phyloP scores from a whole-genome alignment of 2,329 filamentous ascomycete genomes.

The Talaromyces marneffei region DNA sequence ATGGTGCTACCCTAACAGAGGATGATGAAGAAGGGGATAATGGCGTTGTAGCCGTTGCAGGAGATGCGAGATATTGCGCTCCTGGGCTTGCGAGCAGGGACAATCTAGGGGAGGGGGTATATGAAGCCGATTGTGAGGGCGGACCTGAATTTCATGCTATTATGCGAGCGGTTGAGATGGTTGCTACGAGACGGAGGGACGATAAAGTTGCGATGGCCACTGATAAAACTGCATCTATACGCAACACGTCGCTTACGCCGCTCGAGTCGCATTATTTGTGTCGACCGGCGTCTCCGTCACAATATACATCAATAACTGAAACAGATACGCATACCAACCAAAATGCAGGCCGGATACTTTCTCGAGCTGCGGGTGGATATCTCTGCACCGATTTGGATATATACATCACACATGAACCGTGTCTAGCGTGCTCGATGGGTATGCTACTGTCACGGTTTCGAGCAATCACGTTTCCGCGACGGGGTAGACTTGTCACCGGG shows the following conservation, averaged over 20 bases:
- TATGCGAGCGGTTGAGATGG: slow-evolving; percentile 41
- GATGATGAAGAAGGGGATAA: slow-evolving; percentile 28
- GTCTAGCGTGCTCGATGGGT: slow-evolving; percentile 94
- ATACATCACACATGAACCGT: slow-evolving; percentile 93
- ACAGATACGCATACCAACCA: slow-evolving; percentile 11
- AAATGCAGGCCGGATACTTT: slow-evolving; percentile 51
- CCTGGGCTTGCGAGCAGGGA: background rate
- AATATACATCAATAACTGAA: slow-evolving; percentile 10
- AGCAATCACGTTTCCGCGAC: slow-evolving; percentile 62
- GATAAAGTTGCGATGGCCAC: slow-evolving; percentile 15
- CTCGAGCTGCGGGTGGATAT: slow-evolving; percentile 74
- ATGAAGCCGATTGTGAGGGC: slow-evolving; percentile 35
- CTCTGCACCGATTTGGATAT: slow-evolving; percentile 90
- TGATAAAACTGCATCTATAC: slow-evolving; percentile 10
- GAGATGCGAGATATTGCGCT: slow-evolving; percentile 37
- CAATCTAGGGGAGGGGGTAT: slow-evolving; percentile 13
- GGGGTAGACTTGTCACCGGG: slow-evolving; percentile 71
- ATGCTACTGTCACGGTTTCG: slow-evolving; percentile 91
- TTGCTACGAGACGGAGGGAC: slow-evolving; percentile 37
- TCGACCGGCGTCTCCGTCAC: background rate
- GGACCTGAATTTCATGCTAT: slow-evolving; percentile 43
- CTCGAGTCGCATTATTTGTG: slow-evolving; percentile 43
- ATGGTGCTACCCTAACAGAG: slow-evolving; percentile 20
- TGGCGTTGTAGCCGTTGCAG: slow-evolving; percentile 40
- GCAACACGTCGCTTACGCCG: slow-evolving; percentile 36